Conservation (phyloP, 371 early-diverging fungal genomes). For the Apophysomyces trapeziformis region DNA sequence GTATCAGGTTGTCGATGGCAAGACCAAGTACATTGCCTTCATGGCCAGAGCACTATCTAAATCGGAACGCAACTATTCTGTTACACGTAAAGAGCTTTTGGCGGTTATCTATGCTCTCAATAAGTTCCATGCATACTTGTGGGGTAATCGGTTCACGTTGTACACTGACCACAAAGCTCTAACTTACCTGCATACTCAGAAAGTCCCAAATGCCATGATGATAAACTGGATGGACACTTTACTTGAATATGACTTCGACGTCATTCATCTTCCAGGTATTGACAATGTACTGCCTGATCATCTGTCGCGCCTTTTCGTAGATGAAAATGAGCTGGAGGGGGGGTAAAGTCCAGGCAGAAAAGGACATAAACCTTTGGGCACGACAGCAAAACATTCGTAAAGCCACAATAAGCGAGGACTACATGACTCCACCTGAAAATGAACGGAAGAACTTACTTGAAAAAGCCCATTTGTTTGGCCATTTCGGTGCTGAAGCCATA, state of each 20-base stretch:
- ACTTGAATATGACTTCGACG: conserved; percentile 25
- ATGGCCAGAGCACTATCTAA: background rate
- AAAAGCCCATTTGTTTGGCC: too few relatives aligned
- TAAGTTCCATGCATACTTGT: conserved; percentile 36
- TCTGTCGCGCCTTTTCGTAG: too few relatives aligned
- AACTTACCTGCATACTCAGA: conserved; percentile 25
- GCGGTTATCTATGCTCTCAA: conserved; percentile 13
- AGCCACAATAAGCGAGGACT: too few relatives aligned
- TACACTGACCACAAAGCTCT: conserved; percentile 32
- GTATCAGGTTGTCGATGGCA: conserved; percentile 15
- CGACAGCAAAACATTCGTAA: too few relatives aligned
- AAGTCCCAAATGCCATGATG: conserved; percentile 28
- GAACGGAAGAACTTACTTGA: too few relatives aligned
- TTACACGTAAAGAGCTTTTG: background rate
- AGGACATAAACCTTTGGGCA: too few relatives aligned
- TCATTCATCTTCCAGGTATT: conserved; percentile 26
- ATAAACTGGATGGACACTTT: conserved; percentile 31
- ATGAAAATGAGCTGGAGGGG: too few relatives aligned
- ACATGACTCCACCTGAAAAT: too few relatives aligned
- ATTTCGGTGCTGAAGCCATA: too few relatives aligned
- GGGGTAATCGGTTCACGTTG: conserved; percentile 28
- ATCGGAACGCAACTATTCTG: conserved; percentile 7
- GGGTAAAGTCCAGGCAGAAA: too few relatives aligned
- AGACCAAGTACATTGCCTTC: conserved; percentile 18
- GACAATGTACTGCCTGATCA: conserved; percentile 14